These are phyloP conservation scores for Urtica urens DNA, from an alignment of 306 rosid genomes.

Conservation along the genomic window DNA sequence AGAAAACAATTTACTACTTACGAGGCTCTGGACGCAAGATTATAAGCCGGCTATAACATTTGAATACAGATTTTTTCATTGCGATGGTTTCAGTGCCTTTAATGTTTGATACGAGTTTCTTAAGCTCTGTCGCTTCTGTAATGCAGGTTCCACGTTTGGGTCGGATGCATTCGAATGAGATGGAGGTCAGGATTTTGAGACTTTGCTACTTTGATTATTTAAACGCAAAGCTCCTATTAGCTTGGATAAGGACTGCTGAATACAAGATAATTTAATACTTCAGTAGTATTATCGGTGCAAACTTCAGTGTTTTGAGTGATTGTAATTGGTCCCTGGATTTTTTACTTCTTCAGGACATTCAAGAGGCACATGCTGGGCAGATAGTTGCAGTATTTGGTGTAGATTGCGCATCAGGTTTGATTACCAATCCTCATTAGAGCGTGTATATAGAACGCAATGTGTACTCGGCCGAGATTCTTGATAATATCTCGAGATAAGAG, in stretches of 20 bases:
- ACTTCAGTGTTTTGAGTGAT: too few species aligned
- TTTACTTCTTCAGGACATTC: constrained; percentile 63
- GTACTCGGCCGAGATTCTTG: too few species aligned
- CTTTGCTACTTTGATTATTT: neutral
- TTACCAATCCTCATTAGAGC: constrained; percentile 10
- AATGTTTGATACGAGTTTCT: constrained; percentile 2
- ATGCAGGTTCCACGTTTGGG: constrained; percentile 94
- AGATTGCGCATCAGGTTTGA: constrained; percentile 96
- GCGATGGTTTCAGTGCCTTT: constrained; percentile 1
- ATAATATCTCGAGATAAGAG: neutral
- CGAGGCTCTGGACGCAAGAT: neutral
- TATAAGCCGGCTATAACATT: too few species aligned
- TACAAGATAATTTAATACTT: too few species aligned
- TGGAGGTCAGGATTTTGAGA: constrained; percentile 61
- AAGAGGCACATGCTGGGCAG: constrained; percentile 96
- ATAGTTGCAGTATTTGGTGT: constrained; percentile 98
- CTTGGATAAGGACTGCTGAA: too few species aligned
- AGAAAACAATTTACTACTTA: neutral
- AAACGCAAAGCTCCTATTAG: too few species aligned
- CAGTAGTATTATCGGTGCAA: too few species aligned
- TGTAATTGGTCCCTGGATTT: too few species aligned
- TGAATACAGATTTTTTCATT: neutral
- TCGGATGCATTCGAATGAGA: constrained; percentile 91
- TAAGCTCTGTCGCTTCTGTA: constrained; percentile 11
- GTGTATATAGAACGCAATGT: neutral